These are phyloP conservation scores for Myriosclerotinia curreyana DNA, from an alignment of 2,329 filamentous ascomycete genomes.

Conservation along the genomic window DNA sequence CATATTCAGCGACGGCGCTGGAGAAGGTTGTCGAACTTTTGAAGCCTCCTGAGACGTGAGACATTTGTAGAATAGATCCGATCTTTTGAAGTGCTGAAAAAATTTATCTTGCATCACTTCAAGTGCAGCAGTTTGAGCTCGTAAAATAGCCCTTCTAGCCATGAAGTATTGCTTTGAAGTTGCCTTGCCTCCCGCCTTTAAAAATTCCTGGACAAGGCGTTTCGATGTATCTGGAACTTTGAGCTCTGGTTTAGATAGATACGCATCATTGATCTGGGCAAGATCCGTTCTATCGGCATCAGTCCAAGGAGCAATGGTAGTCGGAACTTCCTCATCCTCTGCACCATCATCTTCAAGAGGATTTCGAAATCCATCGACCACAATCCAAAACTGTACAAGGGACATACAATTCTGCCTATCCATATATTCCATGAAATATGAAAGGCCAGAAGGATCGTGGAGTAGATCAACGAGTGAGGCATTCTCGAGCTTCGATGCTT, in stretches of 20 bases:
- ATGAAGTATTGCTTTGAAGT: constrained; percentile 77
- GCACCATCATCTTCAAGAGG: constrained; percentile 83
- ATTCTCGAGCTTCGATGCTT: constrained; percentile 65
- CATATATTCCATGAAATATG: constrained; percentile 99
- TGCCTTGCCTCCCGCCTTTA: constrained; percentile 73
- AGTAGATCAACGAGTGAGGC: constrained; percentile 81
- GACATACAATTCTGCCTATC: constrained; percentile 84
- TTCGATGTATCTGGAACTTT: constrained; percentile 70
- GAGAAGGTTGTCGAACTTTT: constrained; percentile 30
- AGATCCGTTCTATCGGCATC: constrained; percentile 84
- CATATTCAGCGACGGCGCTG: constrained; percentile 30
- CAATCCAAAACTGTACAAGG: constrained; percentile 95
- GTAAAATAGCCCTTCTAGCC: constrained; percentile 77
- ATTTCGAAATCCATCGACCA: constrained; percentile 93
- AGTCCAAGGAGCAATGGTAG: constrained; percentile 67
- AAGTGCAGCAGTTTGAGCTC: constrained; percentile 76
- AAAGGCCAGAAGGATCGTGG: constrained; percentile 83
- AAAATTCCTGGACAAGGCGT: constrained; percentile 69
- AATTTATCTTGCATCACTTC: constrained; percentile 79
- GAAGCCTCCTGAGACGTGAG: constrained; percentile 79
- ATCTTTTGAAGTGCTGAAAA: constrained; percentile 84
- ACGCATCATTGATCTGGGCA: constrained; percentile 86
- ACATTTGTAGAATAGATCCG: constrained; percentile 95
- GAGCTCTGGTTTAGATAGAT: constrained; percentile 78
- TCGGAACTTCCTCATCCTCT: constrained; percentile 58